Evolutionary conservation across 208 protist genomes (phyloP), one percentile per base, ranked within the genome.

Genomic region (Acanthamoeba healyi): DNA sequence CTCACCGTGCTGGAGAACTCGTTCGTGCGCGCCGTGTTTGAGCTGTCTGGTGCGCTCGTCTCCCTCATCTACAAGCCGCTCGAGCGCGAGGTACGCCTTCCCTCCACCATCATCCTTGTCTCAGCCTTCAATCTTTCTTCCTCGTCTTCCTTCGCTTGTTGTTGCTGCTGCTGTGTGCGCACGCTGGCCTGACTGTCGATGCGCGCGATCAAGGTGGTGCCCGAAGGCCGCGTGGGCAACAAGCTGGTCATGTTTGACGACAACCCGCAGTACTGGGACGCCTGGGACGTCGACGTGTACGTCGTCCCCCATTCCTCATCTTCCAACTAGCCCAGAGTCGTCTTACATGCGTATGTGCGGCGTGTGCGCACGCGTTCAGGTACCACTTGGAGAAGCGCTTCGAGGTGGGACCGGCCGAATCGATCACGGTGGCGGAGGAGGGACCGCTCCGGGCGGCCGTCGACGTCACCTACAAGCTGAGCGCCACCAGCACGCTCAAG

Each of bases 181-280:
- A n/a, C n/a, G n/a, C n/a, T n/a, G n/a, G n/a, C n/a, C n/a, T n/a
- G n/a, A n/a, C 14, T 44, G 67, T 5, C 1, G 4, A 17, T 56
- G 49, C 1, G 9, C 1, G 3, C 15, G 12, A 22, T 17, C 15
- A 2, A 72, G 74, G 79, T 87, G 26, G 38, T 63, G n/a, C 26
- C 10, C 58, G 61, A 29, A 2, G 90, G 51, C 65, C 40, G 44
- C 9, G 36, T n/a, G 4, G 96, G 63, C 19, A 98, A 98, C 65
- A 7, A 54, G 40, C 96, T 97, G 19, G 82, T 95, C 0, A 22
- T 98, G 0, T 97, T 72, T 38, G 95, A 97, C 19, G 97, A 98
- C 58, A 94, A 93, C 5, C 89, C 89, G 3, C 67, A 96, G 1
- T 98, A 95, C 34, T 98, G 96, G 96, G 95, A 97, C 36, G 96